These are phyloP conservation scores for Curvularia sp. DNA, from an alignment of 2,329 filamentous ascomycete genomes.

Conservation along the genomic window DNA sequence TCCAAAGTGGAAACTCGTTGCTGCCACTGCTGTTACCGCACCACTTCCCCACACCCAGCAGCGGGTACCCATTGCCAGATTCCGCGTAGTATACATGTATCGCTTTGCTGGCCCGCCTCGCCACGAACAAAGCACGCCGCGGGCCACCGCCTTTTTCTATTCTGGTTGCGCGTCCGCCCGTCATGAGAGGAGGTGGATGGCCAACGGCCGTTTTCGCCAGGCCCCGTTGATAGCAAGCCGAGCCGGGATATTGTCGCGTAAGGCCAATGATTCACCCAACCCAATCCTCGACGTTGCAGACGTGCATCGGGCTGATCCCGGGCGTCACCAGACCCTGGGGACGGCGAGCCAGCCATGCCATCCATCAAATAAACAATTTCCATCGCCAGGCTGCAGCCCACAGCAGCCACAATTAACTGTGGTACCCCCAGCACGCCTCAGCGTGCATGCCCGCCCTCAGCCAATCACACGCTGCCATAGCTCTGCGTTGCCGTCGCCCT, in stretches of 20 bases:
- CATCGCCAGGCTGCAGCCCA: slow-evolving; percentile 29
- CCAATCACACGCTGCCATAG: slow-evolving; percentile 47
- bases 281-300: slow-evolving; percentile 18
- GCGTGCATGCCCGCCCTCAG: slow-evolving; percentile 27
- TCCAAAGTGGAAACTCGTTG: slow-evolving; percentile 10
- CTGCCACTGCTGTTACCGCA: background rate
- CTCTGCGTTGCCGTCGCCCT: slow-evolving; percentile 42
- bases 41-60: slow-evolving; percentile 11
- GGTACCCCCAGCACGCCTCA: slow-evolving; percentile 27
- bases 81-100: background rate
- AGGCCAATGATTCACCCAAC: slow-evolving; percentile 27
- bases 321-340: slow-evolving; percentile 38
- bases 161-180: too few relatives aligned
- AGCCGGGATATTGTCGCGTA: slow-evolving; percentile 31
- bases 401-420: slow-evolving; percentile 39
- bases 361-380: slow-evolving; percentile 26
- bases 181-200: too few relatives aligned
- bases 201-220: background rate
- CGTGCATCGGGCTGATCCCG: slow-evolving; percentile 29
- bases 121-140: background rate
- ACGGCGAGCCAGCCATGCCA: slow-evolving; percentile 30
- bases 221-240: slow-evolving; percentile 18
- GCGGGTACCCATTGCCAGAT: background rate
- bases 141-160: too few relatives aligned
- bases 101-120: background rate